Evolutionary conservation across 2,329 filamentous ascomycete genomes (phyloP).

Genomic region (Pestalotiopsis sp.): DNA sequence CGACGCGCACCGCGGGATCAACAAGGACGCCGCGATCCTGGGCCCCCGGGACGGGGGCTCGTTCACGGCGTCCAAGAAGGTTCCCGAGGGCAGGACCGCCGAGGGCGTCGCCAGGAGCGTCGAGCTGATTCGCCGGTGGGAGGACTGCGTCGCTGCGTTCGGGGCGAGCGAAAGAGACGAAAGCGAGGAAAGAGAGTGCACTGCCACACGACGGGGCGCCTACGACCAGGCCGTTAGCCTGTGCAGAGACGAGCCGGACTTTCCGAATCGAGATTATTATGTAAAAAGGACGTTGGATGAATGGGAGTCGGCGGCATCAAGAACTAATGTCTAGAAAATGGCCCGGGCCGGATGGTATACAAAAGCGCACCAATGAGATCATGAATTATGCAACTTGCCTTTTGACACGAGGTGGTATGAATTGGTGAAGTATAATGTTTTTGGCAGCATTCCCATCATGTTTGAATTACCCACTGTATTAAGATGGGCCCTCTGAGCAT

Average conservation of each 20-base stretch:
- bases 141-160: not conserved
- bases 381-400: not conserved
- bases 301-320: not conserved
- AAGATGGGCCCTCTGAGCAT: too few relatives aligned
- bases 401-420: not conserved
- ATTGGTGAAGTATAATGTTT: not conserved
- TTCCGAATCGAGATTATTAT: conserved; percentile 4
- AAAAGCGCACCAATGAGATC: not conserved
- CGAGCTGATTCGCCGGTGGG: conserved; percentile 12
- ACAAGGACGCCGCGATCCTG: conserved; percentile 32
- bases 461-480: too few relatives aligned
- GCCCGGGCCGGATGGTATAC: too few relatives aligned
- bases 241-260: not conserved
- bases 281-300: not conserved
- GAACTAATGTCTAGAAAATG: not conserved
- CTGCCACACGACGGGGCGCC: not conserved
- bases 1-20: conserved; percentile 35
- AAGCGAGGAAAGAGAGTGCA: not conserved
- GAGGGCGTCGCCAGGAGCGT: conserved; percentile 22
- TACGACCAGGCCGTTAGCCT: not conserved
- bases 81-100: conserved; percentile 23
- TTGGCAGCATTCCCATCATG: too few relatives aligned
- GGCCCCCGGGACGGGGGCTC: conserved; percentile 30
- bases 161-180: not conserved
- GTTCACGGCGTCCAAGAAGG: conserved; percentile 21